Percentiles rank a stretch among this genome's conserved stretches.
Evolutionary conservation across 2,329 filamentous ascomycete genomes (phyloP).

Genomic region (Botrytis pseudocinerea): DNA sequence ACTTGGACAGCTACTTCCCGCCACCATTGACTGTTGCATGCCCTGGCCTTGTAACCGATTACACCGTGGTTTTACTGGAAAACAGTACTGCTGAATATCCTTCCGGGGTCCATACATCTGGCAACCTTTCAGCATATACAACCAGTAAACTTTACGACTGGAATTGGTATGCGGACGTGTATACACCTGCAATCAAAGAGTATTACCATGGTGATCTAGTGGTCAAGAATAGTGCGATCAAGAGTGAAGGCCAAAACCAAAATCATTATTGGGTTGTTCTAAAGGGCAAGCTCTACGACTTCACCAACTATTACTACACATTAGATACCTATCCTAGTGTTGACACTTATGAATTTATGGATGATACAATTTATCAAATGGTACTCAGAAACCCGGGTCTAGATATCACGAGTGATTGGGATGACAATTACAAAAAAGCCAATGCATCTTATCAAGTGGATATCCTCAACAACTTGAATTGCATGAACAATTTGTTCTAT

Average conservation of each 20-base stretch:
- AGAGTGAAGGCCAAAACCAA: slow-evolving; percentile 63
- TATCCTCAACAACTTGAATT: slow-evolving; percentile 70
- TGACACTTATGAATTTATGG: slow-evolving; percentile 68
- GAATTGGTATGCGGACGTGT: slow-evolving; percentile 76
- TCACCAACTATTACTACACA: slow-evolving; percentile 90
- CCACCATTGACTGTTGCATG: slow-evolving; percentile 76
- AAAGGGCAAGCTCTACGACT: slow-evolving; percentile 75
- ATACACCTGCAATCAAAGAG: slow-evolving; percentile 76
- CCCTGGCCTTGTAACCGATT: slow-evolving; percentile 64
- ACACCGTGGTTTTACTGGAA: slow-evolving; percentile 56
- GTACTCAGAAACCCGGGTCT: slow-evolving; percentile 75
- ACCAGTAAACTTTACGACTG: slow-evolving; percentile 59
- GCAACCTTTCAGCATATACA: slow-evolving; percentile 56
- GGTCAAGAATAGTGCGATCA: slow-evolving; percentile 60
- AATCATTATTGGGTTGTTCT: slow-evolving; percentile 80
- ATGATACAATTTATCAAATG: slow-evolving; percentile 63
- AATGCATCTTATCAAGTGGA: slow-evolving; percentile 54
- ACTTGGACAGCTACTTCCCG: slow-evolving; percentile 83
- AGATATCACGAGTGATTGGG: slow-evolving; percentile 71
- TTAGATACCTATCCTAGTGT: slow-evolving; percentile 54
- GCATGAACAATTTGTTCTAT: slow-evolving; percentile 81
- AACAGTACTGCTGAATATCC: slow-evolving; percentile 61
- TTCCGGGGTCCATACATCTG: slow-evolving; percentile 69
- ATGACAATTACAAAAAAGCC: slow-evolving; percentile 50
- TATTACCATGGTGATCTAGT: slow-evolving; percentile 89